Evolutionary conservation across 768 basidiomycete genomes (phyloP).

Genomic region (Rhodotorula toruloides): DNA sequence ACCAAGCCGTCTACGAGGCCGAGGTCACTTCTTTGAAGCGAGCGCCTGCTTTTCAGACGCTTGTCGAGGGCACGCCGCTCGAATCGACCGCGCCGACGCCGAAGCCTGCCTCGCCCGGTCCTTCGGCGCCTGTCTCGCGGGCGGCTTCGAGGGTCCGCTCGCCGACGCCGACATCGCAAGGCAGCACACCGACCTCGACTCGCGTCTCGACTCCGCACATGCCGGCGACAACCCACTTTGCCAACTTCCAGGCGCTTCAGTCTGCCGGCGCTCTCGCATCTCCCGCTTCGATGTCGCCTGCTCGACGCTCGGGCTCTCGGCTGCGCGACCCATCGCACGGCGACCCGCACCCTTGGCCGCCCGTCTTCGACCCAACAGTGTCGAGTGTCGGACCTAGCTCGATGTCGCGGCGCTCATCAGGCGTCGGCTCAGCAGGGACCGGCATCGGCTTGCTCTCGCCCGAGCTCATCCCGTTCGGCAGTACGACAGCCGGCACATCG

Average conservation of each 20-base stretch:
- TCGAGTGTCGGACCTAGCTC: neutral
- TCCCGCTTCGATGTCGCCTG: constrained; percentile 12
- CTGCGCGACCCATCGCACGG: neutral
- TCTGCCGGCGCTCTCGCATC: neutral
- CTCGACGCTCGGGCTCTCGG: constrained; percentile 8
- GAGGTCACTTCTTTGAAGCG: too few relatives aligned
- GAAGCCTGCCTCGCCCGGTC: neutral
- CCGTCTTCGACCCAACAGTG: neutral
- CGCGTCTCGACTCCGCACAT: constrained; percentile 22
- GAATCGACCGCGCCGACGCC: constrained; percentile 12
- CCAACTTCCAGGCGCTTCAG: constrained; percentile 36
- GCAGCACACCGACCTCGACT: constrained; percentile 6
- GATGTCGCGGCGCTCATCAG: constrained; percentile 23
- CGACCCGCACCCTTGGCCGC: constrained; percentile 1
- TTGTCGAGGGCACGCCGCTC: neutral
- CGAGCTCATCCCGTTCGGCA: constrained; percentile 2
- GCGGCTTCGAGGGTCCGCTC: constrained; percentile 12
- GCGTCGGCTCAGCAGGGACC: constrained; percentile 13
- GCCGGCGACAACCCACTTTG: constrained; percentile 32
- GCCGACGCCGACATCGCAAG: neutral
- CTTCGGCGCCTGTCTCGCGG: constrained; percentile 7
- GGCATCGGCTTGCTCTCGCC: constrained; percentile 16
- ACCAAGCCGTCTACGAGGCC: neutral
- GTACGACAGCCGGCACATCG: neutral
- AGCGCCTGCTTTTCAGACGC: neutral